These are phyloP conservation scores for Prunus mira DNA, from an alignment of 306 rosid genomes.

Conservation along the genomic window DNA sequence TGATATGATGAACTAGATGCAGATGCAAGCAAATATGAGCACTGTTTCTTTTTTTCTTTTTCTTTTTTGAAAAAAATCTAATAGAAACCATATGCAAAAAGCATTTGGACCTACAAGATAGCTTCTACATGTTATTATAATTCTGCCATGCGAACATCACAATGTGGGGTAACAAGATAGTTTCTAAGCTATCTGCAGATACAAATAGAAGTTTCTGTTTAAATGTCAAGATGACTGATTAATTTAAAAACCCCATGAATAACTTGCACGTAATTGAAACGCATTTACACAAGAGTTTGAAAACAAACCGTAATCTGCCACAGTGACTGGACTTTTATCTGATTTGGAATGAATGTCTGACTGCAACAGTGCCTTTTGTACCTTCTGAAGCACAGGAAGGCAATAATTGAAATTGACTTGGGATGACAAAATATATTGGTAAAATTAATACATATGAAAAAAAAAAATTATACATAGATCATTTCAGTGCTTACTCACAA, in stretches of 20 bases:
- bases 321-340: slow-evolving; percentile 92
- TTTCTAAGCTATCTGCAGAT: not conserved
- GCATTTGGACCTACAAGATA: not conserved
- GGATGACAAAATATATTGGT: not conserved
- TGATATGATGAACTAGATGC: not conserved
- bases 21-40: not conserved
- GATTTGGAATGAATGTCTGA: slow-evolving; percentile 91
- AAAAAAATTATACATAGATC: not conserved
- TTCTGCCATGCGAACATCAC: not conserved
- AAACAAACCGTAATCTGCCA: slow-evolving; percentile 82
- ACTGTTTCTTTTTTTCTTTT: not conserved
- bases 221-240: not conserved
- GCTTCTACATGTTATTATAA: not conserved
- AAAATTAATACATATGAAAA: not conserved
- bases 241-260: slow-evolving; percentile 1
- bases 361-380: slow-evolving; percentile 75
- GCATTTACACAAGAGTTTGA: not conserved
- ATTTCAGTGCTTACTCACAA: not conserved
- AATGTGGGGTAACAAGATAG: not conserved
- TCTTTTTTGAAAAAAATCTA: not conserved
- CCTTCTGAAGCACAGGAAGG: slow-evolving; percentile 56
- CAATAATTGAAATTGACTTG: slow-evolving; percentile 9
- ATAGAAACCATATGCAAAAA: not conserved
- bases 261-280: not conserved
- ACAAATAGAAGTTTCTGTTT: not conserved